Evolutionary conservation across 306 rosid genomes (phyloP).

Genomic region (Malus sylvestris): DNA sequence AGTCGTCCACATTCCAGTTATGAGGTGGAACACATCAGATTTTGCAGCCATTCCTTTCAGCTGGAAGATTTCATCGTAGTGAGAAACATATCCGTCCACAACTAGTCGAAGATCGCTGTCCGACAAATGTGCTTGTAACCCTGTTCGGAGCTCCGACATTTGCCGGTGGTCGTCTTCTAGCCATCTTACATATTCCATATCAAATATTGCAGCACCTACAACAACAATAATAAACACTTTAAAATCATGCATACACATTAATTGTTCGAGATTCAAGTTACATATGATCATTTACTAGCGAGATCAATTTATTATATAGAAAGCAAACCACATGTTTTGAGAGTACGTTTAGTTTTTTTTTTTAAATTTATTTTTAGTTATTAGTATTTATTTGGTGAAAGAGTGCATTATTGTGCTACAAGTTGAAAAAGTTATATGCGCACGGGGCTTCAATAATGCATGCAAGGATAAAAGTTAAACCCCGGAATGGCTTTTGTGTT

Average conservation of each 20-base stretch:
- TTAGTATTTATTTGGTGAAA: not conserved
- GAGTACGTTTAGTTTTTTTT: not conserved
- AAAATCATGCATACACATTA: too few relatives aligned
- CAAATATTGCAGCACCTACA: slow-evolving; percentile 85
- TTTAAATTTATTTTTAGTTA: not conserved
- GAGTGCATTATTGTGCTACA: not conserved
- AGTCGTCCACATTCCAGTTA: slow-evolving; percentile 78
- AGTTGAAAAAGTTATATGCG: not conserved
- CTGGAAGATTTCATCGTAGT: slow-evolving; percentile 71
- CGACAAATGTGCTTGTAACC: slow-evolving; percentile 48
- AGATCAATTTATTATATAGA: not conserved
- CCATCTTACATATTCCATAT: slow-evolving; percentile 92
- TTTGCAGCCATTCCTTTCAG: slow-evolving; percentile 65
- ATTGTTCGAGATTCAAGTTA: too few relatives aligned
- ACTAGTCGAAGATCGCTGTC: slow-evolving; percentile 55
- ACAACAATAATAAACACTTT: not conserved
- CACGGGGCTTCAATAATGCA: not conserved
- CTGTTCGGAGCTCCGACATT: slow-evolving; percentile 59
- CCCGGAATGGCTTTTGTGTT: slow-evolving; percentile 11
- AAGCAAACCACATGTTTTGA: not conserved
- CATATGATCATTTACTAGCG: not conserved
- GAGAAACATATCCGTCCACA: slow-evolving; percentile 59
- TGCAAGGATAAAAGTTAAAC: slow-evolving; percentile 7
- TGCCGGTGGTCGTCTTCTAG: slow-evolving; percentile 79
- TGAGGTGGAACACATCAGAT: slow-evolving; percentile 85